phyloP scores from a whole-genome alignment of 352 stramenopile species.

The Phytophthora colocasiae region DNA sequence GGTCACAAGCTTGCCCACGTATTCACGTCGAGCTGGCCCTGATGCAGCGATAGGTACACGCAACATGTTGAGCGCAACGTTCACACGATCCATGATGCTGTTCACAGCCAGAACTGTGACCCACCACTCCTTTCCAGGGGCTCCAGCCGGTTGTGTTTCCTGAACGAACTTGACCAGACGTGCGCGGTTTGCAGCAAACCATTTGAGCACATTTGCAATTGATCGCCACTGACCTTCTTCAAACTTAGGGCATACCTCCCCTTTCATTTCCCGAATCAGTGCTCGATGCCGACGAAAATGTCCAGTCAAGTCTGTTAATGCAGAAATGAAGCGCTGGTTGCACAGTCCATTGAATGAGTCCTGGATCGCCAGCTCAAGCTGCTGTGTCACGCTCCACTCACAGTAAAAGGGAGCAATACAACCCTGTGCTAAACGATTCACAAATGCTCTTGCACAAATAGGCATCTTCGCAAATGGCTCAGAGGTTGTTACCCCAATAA shows the following conservation, averaged over 20 bases:
- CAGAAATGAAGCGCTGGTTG: conserved; percentile 29
- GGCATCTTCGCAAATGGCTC: conserved; percentile 24
- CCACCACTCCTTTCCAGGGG: conserved; percentile 40
- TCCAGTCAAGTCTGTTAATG: conserved; percentile 21
- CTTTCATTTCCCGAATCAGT: conserved; percentile 37
- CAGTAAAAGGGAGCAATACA: conserved; percentile 27
- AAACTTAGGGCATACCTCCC: conserved; percentile 35
- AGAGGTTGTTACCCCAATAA: conserved; percentile 30
- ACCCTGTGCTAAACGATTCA: conserved; percentile 19
- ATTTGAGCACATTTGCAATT: conserved; percentile 27
- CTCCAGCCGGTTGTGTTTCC: conserved; percentile 16
- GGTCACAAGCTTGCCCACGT: conserved; percentile 35
- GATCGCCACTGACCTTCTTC: conserved; percentile 35
- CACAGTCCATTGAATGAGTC: conserved; percentile 30
- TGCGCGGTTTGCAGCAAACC: conserved; percentile 23
- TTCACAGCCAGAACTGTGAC: conserved; percentile 38
- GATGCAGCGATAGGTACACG: conserved; percentile 2
- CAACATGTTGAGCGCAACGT: conserved; percentile 20
- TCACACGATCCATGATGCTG: conserved; percentile 30
- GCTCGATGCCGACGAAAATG: conserved; percentile 30
- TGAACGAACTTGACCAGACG: conserved; percentile 26
- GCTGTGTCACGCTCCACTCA: conserved; percentile 21
- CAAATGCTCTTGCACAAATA: conserved; percentile 11
- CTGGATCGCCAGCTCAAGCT: conserved; percentile 33
- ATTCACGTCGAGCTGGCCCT: conserved; percentile 10